Base-by-base conservation (phyloP, 768 basidiomycete species). In the Gymnopilus dilepis region DNA sequence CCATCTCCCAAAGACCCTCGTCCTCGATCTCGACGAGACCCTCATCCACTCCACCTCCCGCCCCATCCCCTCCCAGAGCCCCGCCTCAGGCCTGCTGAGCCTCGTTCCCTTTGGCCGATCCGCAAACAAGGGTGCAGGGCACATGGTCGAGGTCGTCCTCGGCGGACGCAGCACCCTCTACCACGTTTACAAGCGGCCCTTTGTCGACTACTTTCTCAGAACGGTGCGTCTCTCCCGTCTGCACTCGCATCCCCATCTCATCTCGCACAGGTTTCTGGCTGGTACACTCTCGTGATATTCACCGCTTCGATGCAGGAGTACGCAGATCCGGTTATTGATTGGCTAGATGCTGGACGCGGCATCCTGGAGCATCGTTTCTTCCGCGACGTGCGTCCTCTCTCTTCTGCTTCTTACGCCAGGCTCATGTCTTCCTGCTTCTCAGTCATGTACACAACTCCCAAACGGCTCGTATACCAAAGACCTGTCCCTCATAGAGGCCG, bases 261-360 rank as follows among this genome's bases (percentile, higher is more conserved):
- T 60, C 63, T 56, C 61, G 56, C 61, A 38, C 60, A 99, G 96
- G 97, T 98, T 40, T 96, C 97, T 30, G 83, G 89, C 24, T 99
- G 97, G 97, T 99, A 99, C 77, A 99, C 96, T 1, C 85, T 99
- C 61, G 95, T 99, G 56, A 95, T 99, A 65, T 99, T 97, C 77
- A 99, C 97, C 31, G 97, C 97, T 6, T 98, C 97, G 8, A 94
- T 99, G 93, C 92, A 95, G 71, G 97, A 99, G 76, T 99, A 99
- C 74, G 97, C 97, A 63, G 97, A 99, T 79, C 97, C 97, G 0
- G 96, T 99, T 28, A 99, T 99, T 67, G 97, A 99, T 77, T 99
- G 97, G 97, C 79, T 99, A 56, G 97, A 99, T 72, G 94, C 90
- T 57, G 94, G 95, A 3, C 86, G 94, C 45, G 96, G 95, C 17